phyloP scores from a whole-genome alignment of 2,329 filamentous ascomycete species.

The Colletotrichum sp. region DNA sequence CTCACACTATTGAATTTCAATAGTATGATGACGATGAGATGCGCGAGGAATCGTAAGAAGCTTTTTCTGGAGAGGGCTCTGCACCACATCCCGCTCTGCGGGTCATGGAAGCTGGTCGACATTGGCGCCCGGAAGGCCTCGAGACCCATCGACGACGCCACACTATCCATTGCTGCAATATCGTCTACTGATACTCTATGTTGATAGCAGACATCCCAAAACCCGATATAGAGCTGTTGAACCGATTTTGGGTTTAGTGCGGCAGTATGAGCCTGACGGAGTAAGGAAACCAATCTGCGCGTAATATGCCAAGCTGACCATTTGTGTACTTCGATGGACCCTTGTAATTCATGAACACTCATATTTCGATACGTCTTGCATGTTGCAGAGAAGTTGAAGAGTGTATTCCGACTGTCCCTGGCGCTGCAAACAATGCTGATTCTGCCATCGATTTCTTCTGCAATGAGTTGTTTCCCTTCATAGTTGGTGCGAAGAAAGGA shows the following conservation, averaged over 20 bases:
- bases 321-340: not conserved
- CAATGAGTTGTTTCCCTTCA: not conserved
- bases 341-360: not conserved
- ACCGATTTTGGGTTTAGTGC: not conserved
- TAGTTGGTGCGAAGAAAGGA: not conserved
- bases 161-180: not conserved
- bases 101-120: not conserved
- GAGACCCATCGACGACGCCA: not conserved
- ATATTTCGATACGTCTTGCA: not conserved
- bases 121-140: not conserved
- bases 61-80: not conserved
- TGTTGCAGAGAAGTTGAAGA: not conserved
- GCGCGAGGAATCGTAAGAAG: not conserved
- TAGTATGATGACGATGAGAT: not conserved
- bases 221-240: not conserved
- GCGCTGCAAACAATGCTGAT: fast-evolving
- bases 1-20: not conserved
- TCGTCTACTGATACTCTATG: not conserved
- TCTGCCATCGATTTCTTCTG: not conserved
- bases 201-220: no score
- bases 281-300: not conserved
- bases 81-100: not conserved
- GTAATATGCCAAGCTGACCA: not conserved
- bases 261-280: not conserved
- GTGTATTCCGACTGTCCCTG: fast-evolving